Evolutionary conservation across 306 rosid species (phyloP), one percentile per base, ranked within the genome.

Genomic region (Cotoneaster glaucophyllus): DNA sequence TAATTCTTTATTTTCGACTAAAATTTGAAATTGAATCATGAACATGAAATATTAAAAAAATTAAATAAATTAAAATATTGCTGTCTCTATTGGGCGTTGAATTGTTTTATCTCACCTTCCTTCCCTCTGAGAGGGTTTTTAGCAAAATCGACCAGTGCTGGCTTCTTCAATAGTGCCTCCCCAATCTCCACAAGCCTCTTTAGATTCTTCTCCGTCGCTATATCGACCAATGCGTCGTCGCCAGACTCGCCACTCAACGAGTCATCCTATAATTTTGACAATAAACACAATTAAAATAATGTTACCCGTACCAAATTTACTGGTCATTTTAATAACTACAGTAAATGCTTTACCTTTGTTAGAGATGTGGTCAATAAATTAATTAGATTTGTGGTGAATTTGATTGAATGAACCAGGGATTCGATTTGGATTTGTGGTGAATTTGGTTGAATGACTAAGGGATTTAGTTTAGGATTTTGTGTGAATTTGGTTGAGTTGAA

Each of bases 111-210:
- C 73, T 39, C 21, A 63, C 67, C 32, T 83, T 86, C 76, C 64
- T 58, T 56, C 71, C 83, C 34, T 67, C 14, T 1, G 75, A 77
- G 34, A 83, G 78, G 43, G 34, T 68, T 63, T 62, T 61, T 63
- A n/a, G 87, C 85, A 54, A 86, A 83, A 3, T 8, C 17, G 41
- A 45, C 13, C n/a, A 83, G 85, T 44, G 87, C 89, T 4, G 69
- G 75, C 65, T 81, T 86, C 50, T 81, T 79, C n/a, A 86, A 29
- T 31, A 86, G 37, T 8, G 74, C 70, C 9, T 83, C 25, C 24
- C 85, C 87, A 34, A 83, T 75, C 71, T 69, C 82, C 32, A 56
- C 77, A 1, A 86, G 82, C 17, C 78, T 80, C 31, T 24, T 19
- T 70, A 86, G 58, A 76, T 86, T 83, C 63, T 78, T 56, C 18